phyloP scores from a whole-genome alignment of 176 grass and related monocot genomes.

The Oryza meridionalis region DNA sequence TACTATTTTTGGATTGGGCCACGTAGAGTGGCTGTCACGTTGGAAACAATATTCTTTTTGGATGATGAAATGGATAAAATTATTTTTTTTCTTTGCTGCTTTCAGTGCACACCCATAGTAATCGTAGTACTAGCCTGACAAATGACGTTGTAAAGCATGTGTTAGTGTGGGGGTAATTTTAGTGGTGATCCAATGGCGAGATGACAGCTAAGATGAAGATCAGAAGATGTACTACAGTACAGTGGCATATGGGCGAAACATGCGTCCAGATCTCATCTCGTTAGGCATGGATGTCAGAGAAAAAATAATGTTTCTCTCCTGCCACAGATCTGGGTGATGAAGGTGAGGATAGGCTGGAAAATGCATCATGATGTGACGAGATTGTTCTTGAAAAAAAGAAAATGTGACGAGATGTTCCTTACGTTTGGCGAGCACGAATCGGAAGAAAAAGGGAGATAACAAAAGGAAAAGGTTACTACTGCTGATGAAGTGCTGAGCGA shows the following conservation, averaged over 20 bases:
- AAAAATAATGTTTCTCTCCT: constrained; percentile 15
- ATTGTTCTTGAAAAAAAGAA: not conserved
- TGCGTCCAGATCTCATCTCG: constrained; percentile 44
- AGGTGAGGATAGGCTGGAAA: not conserved
- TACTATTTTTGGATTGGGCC: not conserved
- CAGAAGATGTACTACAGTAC: not conserved
- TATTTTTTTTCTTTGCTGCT: not conserved
- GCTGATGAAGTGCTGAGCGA: not conserved
- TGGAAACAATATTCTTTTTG: not conserved
- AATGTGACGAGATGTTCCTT: constrained; percentile 18
- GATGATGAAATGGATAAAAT: not conserved
- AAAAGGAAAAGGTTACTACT: not conserved
- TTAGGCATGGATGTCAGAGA: constrained; percentile 25
- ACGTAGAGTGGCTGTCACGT: constrained; percentile 10
- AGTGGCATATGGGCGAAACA: constrained; percentile 30
- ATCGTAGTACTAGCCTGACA: not conserved
- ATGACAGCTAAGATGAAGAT: not conserved
- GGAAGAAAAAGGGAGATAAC: not conserved
- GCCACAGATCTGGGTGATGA: constrained; percentile 29
- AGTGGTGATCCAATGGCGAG: not conserved
- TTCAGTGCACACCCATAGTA: not conserved
- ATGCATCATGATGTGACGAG: not conserved
- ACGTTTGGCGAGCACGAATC: not conserved
- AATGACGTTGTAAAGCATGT: not conserved
- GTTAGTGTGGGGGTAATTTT: not conserved